Evolutionary conservation across 345 rosid genomes (phyloP).

Genomic region (Arabidopsis suecica): DNA sequence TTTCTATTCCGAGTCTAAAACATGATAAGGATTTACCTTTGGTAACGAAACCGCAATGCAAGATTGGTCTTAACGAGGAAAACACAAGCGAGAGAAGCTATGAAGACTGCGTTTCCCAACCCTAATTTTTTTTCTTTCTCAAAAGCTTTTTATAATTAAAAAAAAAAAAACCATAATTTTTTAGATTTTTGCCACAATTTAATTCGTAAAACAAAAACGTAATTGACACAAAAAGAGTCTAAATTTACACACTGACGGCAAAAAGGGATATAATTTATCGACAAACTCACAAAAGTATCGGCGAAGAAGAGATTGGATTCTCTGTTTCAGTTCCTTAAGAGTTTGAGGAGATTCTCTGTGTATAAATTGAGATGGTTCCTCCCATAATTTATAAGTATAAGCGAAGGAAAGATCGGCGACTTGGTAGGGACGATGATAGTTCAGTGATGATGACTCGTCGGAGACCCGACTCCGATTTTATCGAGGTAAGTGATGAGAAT

Average conservation of each 20-base stretch:
- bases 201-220: neutral
- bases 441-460: constrained; percentile 16
- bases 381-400: constrained; percentile 24
- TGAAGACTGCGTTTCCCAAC: neutral
- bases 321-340: constrained; percentile 10
- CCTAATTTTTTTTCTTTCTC: neutral
- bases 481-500: constrained; percentile 22
- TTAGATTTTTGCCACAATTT: neutral
- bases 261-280: neutral
- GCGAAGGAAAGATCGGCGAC: constrained; percentile 25
- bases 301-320: constrained; percentile 24
- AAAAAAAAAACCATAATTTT: neutral
- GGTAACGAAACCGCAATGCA: neutral
- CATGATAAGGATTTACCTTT: neutral
- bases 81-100: neutral
- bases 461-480: constrained; percentile 14
- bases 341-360: constrained; percentile 3
- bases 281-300: neutral
- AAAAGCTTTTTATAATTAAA: neutral
- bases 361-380: constrained; percentile 28
- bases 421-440: constrained; percentile 1
- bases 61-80: neutral
- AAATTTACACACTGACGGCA: neutral
- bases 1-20: neutral
- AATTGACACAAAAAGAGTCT: neutral